Evolutionary conservation across 2,329 filamentous ascomycete species (phyloP).

Genomic region (Shiraia sp.): DNA sequence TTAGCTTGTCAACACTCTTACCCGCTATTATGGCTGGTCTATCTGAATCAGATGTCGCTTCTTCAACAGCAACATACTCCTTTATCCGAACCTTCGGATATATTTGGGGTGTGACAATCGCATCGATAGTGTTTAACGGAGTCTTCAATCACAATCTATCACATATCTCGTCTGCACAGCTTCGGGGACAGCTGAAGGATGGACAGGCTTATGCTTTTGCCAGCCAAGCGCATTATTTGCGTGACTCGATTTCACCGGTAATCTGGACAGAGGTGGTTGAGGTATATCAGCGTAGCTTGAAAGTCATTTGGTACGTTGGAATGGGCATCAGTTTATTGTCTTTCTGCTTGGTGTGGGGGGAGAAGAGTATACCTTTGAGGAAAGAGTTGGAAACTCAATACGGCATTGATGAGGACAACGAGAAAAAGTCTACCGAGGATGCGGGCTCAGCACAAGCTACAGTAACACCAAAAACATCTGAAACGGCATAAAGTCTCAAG

Average conservation of each 20-base stretch:
- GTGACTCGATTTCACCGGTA: not conserved
- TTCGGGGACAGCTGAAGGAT: not conserved
- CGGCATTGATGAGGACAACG: slow-evolving; percentile 2
- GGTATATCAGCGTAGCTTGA: not conserved
- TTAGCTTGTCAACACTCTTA: slow-evolving; percentile 49
- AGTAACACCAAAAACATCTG: too few species aligned
- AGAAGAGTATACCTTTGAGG: slow-evolving; percentile 1
- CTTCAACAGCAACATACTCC: slow-evolving; percentile 9
- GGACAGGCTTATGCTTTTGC: slow-evolving; percentile 5
- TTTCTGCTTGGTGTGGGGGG: not conserved
- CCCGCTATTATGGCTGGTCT: slow-evolving; percentile 38
- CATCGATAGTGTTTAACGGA: slow-evolving; percentile 14
- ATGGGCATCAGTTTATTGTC: slow-evolving; percentile 1
- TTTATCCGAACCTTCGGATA: slow-evolving; percentile 18
- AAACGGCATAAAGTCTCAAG: too few species aligned
- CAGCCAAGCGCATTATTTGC: not conserved
- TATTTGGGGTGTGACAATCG: slow-evolving; percentile 17
- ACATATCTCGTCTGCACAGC: not conserved
- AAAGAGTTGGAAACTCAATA: slow-evolving; percentile 8
- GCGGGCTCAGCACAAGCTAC: too few species aligned
- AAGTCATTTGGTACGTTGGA: slow-evolving; percentile 1
- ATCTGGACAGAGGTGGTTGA: not conserved
- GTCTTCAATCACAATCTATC: not conserved
- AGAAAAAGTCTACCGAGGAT: not conserved
- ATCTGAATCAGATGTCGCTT: slow-evolving; percentile 13